Evolutionary conservation across 1,284 basidiomycete genomes (phyloP).

Genomic region (Sporisorium iseilematis-ciliati): DNA sequence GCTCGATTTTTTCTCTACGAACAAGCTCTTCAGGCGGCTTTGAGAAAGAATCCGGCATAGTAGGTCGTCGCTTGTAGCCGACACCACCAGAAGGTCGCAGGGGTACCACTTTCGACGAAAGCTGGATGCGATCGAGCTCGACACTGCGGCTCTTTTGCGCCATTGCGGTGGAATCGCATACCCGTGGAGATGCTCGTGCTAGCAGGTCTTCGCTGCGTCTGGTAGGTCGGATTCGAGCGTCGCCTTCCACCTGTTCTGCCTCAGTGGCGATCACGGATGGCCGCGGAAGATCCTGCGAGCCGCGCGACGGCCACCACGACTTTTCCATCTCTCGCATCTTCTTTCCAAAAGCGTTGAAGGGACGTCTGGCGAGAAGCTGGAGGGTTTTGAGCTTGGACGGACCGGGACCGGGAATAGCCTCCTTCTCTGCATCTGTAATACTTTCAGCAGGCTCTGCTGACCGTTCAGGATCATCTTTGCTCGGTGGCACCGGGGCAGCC

Average conservation of each 20-base stretch:
- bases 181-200: slow-evolving; percentile 22
- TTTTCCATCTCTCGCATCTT: slow-evolving; percentile 35
- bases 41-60: slow-evolving; percentile 30
- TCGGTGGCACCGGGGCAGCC: background rate
- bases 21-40: slow-evolving; percentile 2
- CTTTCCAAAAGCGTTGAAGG: slow-evolving; percentile 35
- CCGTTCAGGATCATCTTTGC: background rate
- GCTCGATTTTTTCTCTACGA: background rate
- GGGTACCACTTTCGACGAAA: slow-evolving; percentile 31
- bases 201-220: slow-evolving; percentile 43
- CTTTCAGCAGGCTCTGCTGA: background rate
- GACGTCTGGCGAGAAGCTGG: slow-evolving; percentile 31
- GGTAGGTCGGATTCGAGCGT: background rate
- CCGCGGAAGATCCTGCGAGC: slow-evolving; percentile 6
- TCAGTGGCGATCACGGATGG: background rate
- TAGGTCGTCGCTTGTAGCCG: slow-evolving; percentile 29
- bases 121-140: slow-evolving; percentile 31
- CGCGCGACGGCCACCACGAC: slow-evolving; percentile 33
- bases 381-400: slow-evolving; percentile 36
- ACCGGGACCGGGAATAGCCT: background rate
- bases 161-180: slow-evolving; percentile 11
- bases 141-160: slow-evolving; percentile 31
- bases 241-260: background rate
- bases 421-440: background rate
- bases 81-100: slow-evolving; percentile 10